Base-by-base conservation (phyloP, 1,284 basidiomycete species). In the Rhodotorula sp. region DNA sequence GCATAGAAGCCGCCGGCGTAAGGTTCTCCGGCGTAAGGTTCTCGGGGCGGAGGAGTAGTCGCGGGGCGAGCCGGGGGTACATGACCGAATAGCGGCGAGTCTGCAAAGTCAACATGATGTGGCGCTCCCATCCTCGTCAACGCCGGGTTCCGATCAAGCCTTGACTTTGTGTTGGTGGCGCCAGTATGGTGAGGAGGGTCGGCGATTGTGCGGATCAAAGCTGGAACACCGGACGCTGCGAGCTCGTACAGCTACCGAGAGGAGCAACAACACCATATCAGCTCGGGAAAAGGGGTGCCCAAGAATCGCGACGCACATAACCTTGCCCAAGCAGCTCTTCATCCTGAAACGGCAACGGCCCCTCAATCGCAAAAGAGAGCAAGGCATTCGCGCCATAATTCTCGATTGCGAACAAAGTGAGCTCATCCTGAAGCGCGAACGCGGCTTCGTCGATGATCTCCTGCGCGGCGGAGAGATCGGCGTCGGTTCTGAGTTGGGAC, bases 371-470 rank as follows among this genome's bases (percentile, higher is more conserved):
- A 26, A 52, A 59, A 12, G 19, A 34, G 15, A 67, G 5, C 45
- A 67, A 15, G 26, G 48, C 66, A 31, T 67, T 67, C 21, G 66
- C 66, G 10, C 56, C 66, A 7, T 26, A 34, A 26, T 62, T 23
- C 28, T 62, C n/a, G 28, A 67, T 59, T 8, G 61, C 66, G 18
- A 18, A 31, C 4, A 4, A 14, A 5, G 58, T 26, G 21, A 67
- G 49, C 16, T 67, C 61, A 38, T 67, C 56, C 3, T 38, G 48
- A 5, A 67, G 49, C 5, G 14, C 26, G 10, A 59, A 10, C 7
- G 31, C 14, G 1, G 43, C 38, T 14, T 67, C 55, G 23, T 34
- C 48, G 21, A 58, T 10, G 49, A 59, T 43, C 23, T 26, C n/a
- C 12, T 45, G 23, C 0, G 47, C 66, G 0, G 38, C 23, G 6